phyloP scores from a whole-genome alignment of 768 basidiomycete species.

The Kwoniella botswanensis region DNA sequence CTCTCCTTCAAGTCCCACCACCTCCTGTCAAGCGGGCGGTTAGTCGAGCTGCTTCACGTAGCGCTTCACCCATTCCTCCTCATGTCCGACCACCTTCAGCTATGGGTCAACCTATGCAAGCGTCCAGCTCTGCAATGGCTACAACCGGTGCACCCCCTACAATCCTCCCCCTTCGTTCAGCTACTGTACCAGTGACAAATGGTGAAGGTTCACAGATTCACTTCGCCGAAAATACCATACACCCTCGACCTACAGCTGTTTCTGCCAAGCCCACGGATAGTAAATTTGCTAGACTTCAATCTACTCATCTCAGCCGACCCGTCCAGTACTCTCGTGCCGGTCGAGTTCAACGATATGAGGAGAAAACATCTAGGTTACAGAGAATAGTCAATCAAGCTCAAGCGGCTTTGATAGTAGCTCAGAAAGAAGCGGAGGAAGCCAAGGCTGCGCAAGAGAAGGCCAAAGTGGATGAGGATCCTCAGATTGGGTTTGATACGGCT shows the following conservation, averaged over 20 bases:
- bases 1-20: conserved; percentile 26
- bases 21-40: conserved; percentile 22
- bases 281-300: conserved; percentile 15
- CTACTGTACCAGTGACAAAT: conserved; percentile 15
- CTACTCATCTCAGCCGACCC: conserved; percentile 1
- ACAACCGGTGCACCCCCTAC: conserved; percentile 17
- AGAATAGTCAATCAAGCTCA: conserved; percentile 21
- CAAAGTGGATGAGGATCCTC: conserved; percentile 11
- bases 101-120: conserved; percentile 21
- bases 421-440: conserved; percentile 18
- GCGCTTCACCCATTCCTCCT: conserved; percentile 21
- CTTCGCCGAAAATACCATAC: conserved; percentile 3
- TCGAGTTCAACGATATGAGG: conserved; percentile 1
- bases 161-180: conserved; percentile 14
- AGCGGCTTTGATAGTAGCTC: conserved; percentile 12
- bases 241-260: not conserved
- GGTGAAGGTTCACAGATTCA: conserved; percentile 9
- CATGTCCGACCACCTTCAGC: conserved; percentile 19
- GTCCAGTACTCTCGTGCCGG: conserved; percentile 7
- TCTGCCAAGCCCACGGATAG: conserved; percentile 9
- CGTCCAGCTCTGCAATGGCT: conserved; percentile 17
- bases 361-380: conserved; percentile 12
- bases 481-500: conserved; percentile 7
- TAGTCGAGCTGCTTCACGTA: conserved; percentile 21
- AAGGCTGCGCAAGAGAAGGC: not conserved